Conservation (phyloP, 805 yeast genomes). For the Cyberlindnera amylophila region DNA sequence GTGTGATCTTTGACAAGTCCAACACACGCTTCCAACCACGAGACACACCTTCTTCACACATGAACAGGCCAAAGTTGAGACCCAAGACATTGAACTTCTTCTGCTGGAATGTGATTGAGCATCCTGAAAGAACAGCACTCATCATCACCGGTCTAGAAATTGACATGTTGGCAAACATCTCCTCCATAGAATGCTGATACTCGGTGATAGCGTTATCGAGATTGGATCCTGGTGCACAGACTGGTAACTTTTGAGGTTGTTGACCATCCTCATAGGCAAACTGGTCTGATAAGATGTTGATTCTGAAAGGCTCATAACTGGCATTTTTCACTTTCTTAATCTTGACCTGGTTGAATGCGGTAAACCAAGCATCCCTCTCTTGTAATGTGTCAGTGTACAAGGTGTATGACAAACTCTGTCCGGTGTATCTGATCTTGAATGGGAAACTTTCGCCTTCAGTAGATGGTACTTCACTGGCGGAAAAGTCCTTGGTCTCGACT, state of each 20-base stretch:
- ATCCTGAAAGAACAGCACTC: constrained; percentile 41
- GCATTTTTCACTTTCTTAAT: constrained; percentile 35
- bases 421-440: constrained; percentile 56
- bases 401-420: constrained; percentile 50
- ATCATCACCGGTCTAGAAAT: constrained; percentile 30
- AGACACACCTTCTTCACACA: constrained; percentile 32
- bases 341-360: constrained; percentile 45
- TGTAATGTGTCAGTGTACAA: constrained; percentile 43
- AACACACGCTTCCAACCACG: constrained; percentile 58
- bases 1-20: constrained; percentile 47
- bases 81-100: constrained; percentile 54
- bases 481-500: constrained; percentile 41
- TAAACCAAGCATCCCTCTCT: constrained; percentile 59
- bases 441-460: constrained; percentile 23
- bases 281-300: constrained; percentile 51
- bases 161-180: constrained; percentile 25
- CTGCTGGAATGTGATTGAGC: constrained; percentile 42
- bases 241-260: constrained; percentile 47
- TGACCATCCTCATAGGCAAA: constrained; percentile 63
- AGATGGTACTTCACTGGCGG: constrained; percentile 3
- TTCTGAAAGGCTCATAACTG: constrained; percentile 49
- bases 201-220: constrained; percentile 39
- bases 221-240: constrained; percentile 50
- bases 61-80: constrained; percentile 57
- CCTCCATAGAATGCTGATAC: constrained; percentile 29